These are phyloP conservation scores for Microthlaspi erraticum DNA, from an alignment of 345 rosid species.

Conservation along the genomic window DNA sequence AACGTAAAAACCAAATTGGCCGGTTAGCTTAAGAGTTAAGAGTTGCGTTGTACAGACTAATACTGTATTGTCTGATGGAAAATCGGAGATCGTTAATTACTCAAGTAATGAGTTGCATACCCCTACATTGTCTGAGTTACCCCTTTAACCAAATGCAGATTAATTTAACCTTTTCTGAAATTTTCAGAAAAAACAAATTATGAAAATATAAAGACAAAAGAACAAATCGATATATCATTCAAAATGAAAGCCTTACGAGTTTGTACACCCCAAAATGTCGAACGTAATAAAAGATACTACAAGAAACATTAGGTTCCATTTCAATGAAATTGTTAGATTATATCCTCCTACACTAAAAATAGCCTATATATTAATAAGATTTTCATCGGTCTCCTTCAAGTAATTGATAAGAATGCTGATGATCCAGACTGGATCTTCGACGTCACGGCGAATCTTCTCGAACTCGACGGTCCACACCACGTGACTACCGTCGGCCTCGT, in stretches of 20 bases:
- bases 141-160: not conserved
- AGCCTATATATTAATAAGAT: not conserved
- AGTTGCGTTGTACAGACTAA: not conserved
- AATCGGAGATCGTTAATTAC: not conserved
- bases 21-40: not conserved
- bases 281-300: not conserved
- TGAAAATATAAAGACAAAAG: not conserved
- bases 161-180: constrained; percentile 1
- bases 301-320: constrained; percentile 4
- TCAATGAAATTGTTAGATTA: constrained; percentile 9
- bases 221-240: not conserved
- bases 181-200: constrained; percentile 1
- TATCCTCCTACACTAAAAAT: not conserved
- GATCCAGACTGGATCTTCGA: constrained; percentile 18
- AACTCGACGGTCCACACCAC: constrained; percentile 22
- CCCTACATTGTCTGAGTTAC: not conserved
- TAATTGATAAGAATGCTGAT: constrained; percentile 28
- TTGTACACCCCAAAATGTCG: not conserved
- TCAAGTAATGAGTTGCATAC: constrained; percentile 2
- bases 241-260: not conserved
- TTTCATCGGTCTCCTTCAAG: constrained; percentile 14
- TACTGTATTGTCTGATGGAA: not conserved
- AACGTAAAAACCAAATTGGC: not conserved
- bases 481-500: constrained; percentile 4
- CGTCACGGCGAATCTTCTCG: constrained; percentile 16